Evolutionary conservation across 2,329 filamentous ascomycete genomes (phyloP), one percentile per base, ranked within the genome.

Genomic region (Sphaceloma murrayae): DNA sequence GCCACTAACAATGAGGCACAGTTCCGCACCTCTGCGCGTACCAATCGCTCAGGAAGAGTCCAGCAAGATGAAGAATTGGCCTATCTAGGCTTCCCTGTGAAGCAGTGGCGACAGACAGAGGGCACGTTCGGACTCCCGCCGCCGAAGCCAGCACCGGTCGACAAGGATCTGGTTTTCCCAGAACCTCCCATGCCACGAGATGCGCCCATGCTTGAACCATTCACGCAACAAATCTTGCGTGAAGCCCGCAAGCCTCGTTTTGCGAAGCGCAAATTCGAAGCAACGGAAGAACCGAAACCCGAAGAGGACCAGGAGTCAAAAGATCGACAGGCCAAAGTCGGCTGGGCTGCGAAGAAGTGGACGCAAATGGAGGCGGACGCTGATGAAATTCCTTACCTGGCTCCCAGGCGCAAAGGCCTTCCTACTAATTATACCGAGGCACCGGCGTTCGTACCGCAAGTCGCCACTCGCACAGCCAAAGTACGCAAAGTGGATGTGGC

Each of bases 111-210:
- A 46, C 78, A 83, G 51, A 78, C 82, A 47, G 63, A 66, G 45
- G 51, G 46, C 7, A 47, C 39, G 13, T 46, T 54, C 8, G 52
- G 51, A 70, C 69, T 64, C 73, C 85, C 46, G 80, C 67, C 31
- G 67, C 89, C 57, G 78, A 77, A 52, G 80, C 85, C 43, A 76
- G 29, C 27, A 5, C 76, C 9, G 67, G 73, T 7, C 72, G 76
- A 27, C n/a, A 69, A 77, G 50, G 82, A 88, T 54, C 77, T 72
- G 19, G 69, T 76, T 43, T 89, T 82, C 75, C 80, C 78, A 36
- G 88, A 94, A 58, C 73, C 86, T 13, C 80, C 85, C 33, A 89
- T 95, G 85, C 89, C 89, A 29, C 83, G 84, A 55, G 89, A 94
- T 59, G 84, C 78, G 21, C 75, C 82, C 47, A 70, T 94, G 22